Base-by-base conservation (phyloP, 257 asterid species). In the Salvia miltiorrhiza region DNA sequence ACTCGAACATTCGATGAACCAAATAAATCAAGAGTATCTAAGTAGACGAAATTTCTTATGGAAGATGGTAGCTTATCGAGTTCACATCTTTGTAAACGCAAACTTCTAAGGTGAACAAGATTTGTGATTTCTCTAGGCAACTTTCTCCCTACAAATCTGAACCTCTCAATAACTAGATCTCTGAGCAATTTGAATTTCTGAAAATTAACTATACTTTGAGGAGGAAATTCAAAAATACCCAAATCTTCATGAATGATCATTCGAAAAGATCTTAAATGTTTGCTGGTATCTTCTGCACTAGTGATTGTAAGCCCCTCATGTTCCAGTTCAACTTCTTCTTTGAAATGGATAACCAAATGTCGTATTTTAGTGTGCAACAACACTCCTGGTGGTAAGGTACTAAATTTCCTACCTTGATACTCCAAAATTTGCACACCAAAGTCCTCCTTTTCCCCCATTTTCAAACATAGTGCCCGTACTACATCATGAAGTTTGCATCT, bases 401-500 rank as follows among this genome's bases (percentile, higher is more conserved):
- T 60, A 12, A 39, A 17, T 11, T 23, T 13, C 0, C 10, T 54
- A 40, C 68, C 48, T 62, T 12, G 8, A 14, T 19, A 23, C 3
- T 39, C 52, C 19, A 35, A 10, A 40, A 5, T 23, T 24, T 63
- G 24, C 14, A 63, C 17, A 17, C 41, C 10, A 26, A 14, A 43
- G 37, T 26, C 4, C 12, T 62, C 56, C 14, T 47, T 47, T 17
- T 50, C 9, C 30, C 55, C 59, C 35, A 26, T 26, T 28, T n/a
- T 6, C 19, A 72, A 19, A 41, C 76, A 72, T 17, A 62, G 57
- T 4, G 52, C 39, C 28, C 71, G 37, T 3, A 72, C 49, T n/a
- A 39, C 71, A 19, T 63, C 71, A 12, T 72, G 76, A 63, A 72
- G 76, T 24, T 23, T 19, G 65, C 65, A 72, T 7, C 26, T 3